A percentile compares a stretch with the other conserved stretches of the same genome.
Conservation (phyloP, 371 early-diverging fungal genomes). For the Haplosporangium sp. region DNA sequence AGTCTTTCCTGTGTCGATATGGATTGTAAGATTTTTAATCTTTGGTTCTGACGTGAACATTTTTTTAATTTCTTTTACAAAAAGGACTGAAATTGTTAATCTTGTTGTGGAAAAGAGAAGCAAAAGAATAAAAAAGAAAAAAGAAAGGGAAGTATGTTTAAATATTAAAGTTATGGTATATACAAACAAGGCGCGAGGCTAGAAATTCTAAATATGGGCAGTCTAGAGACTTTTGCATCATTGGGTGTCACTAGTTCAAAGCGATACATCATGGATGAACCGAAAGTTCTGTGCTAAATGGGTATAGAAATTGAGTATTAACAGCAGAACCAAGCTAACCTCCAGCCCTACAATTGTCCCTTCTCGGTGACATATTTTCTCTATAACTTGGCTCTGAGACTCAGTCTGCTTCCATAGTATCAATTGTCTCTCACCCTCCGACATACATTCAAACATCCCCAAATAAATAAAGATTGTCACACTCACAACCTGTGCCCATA, state of each 20-base stretch:
- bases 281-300: slow-evolving; percentile 48
- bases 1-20: slow-evolving; percentile 26
- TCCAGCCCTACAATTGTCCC: slow-evolving; percentile 51
- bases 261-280: slow-evolving; percentile 35
- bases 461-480: slow-evolving; percentile 39
- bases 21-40: slow-evolving; percentile 20
- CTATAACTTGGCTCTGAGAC: slow-evolving; percentile 13
- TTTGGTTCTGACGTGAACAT: slow-evolving; percentile 22
- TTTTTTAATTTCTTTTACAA: background rate
- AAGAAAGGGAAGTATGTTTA: background rate
- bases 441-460: slow-evolving; percentile 44
- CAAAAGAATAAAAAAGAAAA: background rate
- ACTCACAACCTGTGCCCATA: slow-evolving; percentile 51
- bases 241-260: background rate
- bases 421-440: slow-evolving; percentile 7
- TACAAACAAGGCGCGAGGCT: no score
- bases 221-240: background rate
- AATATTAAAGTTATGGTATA: no score
- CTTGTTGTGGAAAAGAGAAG: no score
- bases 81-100: background rate
- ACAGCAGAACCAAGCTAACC: slow-evolving; percentile 33
- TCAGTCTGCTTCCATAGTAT: slow-evolving; percentile 23
- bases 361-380: slow-evolving; percentile 33
- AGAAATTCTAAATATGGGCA: no score
- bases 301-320: slow-evolving; percentile 52